phyloP scores from a whole-genome alignment of 352 stramenopile genomes.

The Phytopythium ostracodes region DNA sequence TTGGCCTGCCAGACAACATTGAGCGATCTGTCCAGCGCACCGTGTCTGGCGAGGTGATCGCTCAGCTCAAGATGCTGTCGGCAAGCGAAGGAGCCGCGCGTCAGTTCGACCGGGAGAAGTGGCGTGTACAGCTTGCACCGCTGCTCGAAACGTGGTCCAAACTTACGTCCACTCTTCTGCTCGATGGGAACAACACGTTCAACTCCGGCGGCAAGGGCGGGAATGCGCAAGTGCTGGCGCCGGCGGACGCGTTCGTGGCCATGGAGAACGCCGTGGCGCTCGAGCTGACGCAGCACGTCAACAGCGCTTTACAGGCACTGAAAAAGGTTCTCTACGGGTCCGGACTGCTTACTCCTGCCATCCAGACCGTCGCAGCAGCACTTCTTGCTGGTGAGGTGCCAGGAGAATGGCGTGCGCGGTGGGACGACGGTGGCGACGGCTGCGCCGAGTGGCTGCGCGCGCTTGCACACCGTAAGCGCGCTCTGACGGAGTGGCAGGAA shows the following conservation, averaged over 20 bases:
- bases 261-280: constrained; percentile 87
- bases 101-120: constrained; percentile 92
- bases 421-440: constrained; percentile 80
- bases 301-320: constrained; percentile 61
- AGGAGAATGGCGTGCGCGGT: constrained; percentile 73
- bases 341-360: constrained; percentile 86
- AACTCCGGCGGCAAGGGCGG: constrained; percentile 19
- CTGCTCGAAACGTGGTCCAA: constrained; percentile 90
- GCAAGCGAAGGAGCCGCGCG: constrained; percentile 47
- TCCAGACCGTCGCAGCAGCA: constrained; percentile 71
- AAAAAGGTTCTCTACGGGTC: constrained; percentile 92
- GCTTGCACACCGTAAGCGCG: constrained; percentile 73
- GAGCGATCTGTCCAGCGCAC: constrained; percentile 92
- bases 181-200: constrained; percentile 25
- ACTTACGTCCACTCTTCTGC: constrained; percentile 54
- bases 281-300: constrained; percentile 69
- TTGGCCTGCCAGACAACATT: constrained; percentile 93
- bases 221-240: constrained; percentile 50
- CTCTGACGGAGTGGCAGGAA: constrained; percentile 85
- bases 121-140: constrained; percentile 84
- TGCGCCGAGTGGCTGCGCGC: constrained; percentile 75
- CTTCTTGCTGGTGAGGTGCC: constrained; percentile 78
- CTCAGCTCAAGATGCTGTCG: constrained; percentile 83
- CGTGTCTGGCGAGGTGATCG: constrained; percentile 76
- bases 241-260: constrained; percentile 87